A percentile compares a stretch with the other conserved stretches of the same genome.
Evolutionary conservation across 2,329 filamentous ascomycete genomes (phyloP).

Genomic region (Hypoxylon sp.): DNA sequence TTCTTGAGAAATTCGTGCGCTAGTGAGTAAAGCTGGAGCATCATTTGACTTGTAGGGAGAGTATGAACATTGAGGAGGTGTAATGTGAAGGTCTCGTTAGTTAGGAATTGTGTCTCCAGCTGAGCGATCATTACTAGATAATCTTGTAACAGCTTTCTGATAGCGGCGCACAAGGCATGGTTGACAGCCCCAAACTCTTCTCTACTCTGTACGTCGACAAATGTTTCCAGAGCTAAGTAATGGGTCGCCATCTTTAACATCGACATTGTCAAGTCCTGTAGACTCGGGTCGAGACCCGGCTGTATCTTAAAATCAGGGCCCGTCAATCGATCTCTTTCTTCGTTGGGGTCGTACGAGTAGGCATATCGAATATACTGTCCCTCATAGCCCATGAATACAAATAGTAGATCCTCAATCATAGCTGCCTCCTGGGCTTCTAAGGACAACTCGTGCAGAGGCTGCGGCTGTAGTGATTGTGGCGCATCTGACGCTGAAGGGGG

Average conservation of each 20-base stretch:
- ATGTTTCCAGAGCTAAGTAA: slow-evolving; percentile 89
- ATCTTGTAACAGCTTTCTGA: slow-evolving; percentile 90
- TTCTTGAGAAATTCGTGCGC: slow-evolving; percentile 88
- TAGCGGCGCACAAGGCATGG: slow-evolving; percentile 94
- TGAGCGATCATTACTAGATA: slow-evolving; percentile 94
- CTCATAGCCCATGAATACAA: slow-evolving; percentile 98
- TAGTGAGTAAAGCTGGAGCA: slow-evolving; percentile 88
- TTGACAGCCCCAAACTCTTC: slow-evolving; percentile 95
- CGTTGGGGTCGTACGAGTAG: slow-evolving; percentile 82
- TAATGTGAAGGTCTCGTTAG: slow-evolving; percentile 87
- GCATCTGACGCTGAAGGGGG: slow-evolving; percentile 82
- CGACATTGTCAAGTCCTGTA: slow-evolving; percentile 85
- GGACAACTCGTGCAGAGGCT: slow-evolving; percentile 75
- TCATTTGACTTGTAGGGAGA: slow-evolving; percentile 88
- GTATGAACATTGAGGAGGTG: slow-evolving; percentile 94
- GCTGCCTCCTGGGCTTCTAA: slow-evolving; percentile 86
- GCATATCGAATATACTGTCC: slow-evolving; percentile 95
- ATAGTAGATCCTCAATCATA: slow-evolving; percentile 90
- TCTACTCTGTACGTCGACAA: slow-evolving; percentile 92
- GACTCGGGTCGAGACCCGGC: slow-evolving; percentile 87
- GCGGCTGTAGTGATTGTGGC: slow-evolving; percentile 75
- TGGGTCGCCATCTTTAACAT: slow-evolving; percentile 97
- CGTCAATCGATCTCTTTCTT: slow-evolving; percentile 87
- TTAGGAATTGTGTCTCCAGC: slow-evolving; percentile 91
- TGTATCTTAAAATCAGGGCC: slow-evolving; percentile 85